Conservation (phyloP, 1,139 yeast genomes). For the Scheffersomyces lignicola region DNA sequence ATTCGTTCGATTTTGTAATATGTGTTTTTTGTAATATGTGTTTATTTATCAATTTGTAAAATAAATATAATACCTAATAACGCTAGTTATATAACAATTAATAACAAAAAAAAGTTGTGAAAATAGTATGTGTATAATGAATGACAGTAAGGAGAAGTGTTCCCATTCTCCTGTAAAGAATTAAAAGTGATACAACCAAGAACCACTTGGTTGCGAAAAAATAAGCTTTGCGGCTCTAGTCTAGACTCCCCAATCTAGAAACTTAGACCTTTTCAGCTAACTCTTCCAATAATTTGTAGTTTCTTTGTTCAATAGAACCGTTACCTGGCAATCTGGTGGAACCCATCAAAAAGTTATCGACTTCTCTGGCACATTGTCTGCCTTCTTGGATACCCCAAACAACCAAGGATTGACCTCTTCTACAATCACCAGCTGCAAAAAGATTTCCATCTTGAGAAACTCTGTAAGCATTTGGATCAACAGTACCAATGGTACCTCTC, state of each 20-base stretch:
- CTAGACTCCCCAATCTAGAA: constrained; percentile 19
- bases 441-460: constrained; percentile 64
- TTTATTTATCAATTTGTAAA: not conserved
- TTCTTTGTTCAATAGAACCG: constrained; percentile 87
- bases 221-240: not conserved
- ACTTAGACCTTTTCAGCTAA: constrained; percentile 57
- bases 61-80: not conserved
- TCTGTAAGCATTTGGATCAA: constrained; percentile 67
- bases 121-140: not conserved
- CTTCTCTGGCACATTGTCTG: constrained; percentile 95
- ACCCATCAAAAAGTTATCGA: constrained; percentile 79
- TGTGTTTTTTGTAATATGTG: not conserved
- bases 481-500: constrained; percentile 83
- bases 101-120: not conserved
- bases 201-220: not conserved
- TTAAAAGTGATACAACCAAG: not conserved
- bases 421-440: constrained; percentile 97
- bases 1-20: too few species aligned
- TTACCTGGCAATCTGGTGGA: constrained; percentile 85
- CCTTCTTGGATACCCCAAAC: constrained; percentile 99
- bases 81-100: not conserved
- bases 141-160: not conserved
- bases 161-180: constrained; percentile 7
- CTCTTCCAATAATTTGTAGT: constrained; percentile 71
- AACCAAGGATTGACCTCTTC: constrained; percentile 97